These are phyloP conservation scores for Saccharum officinarum DNA, from an alignment of 176 grass and related monocot genomes.

Conservation along the genomic window DNA sequence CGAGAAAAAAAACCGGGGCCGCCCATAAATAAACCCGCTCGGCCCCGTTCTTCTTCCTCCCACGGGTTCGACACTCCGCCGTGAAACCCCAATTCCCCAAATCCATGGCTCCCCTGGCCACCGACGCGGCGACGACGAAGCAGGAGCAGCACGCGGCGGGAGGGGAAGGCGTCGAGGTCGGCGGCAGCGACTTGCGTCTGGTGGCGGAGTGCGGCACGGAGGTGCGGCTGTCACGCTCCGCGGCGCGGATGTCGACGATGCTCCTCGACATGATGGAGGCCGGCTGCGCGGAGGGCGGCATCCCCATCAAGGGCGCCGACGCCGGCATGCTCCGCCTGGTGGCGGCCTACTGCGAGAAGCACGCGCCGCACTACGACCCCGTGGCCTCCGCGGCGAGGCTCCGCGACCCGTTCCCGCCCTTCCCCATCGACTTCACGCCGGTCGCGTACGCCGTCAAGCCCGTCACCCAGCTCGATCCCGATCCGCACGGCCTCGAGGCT, in stretches of 20 bases:
- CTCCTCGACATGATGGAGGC: conserved; percentile 53
- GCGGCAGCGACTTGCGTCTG: neutral
- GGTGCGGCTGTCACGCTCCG: conserved; percentile 34
- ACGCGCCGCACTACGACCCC: conserved; percentile 48
- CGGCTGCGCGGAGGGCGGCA: conserved; percentile 38
- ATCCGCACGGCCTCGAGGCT: conserved; percentile 48
- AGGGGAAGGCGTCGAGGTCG: neutral
- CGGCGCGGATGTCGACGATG: conserved; percentile 62
- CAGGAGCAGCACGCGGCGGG: neutral
- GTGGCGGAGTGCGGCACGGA: conserved; percentile 52
- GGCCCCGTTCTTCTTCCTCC: neutral
- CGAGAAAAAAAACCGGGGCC: too few relatives aligned
- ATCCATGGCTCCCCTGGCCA: conserved; percentile 24
- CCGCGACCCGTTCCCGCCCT: conserved; percentile 30
- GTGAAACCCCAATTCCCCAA: neutral
- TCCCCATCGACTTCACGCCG: conserved; percentile 30
- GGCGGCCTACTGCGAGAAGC: conserved; percentile 63
- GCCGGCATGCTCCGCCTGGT: conserved; percentile 46
- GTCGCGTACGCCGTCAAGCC: conserved; percentile 1
- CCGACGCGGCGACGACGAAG: neutral
- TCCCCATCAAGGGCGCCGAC: conserved; percentile 47
- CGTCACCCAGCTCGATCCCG: conserved; percentile 31
- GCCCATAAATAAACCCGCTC: too few relatives aligned
- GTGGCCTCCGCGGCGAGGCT: conserved; percentile 11
- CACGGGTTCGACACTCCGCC: neutral